Conservation (phyloP, 305 asterid genomes). For the Plantago rigida region DNA sequence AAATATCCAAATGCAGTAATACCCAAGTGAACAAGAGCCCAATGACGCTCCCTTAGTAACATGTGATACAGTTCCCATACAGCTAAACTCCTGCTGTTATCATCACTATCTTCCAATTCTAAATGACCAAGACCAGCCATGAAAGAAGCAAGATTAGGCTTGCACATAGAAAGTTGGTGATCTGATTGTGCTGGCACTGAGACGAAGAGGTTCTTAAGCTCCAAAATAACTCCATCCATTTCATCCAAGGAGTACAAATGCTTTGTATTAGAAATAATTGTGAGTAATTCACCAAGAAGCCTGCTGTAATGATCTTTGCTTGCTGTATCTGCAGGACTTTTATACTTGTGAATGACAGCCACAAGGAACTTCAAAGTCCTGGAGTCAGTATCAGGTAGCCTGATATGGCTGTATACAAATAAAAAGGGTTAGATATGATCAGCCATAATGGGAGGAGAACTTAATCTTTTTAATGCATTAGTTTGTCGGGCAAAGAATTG, state of each 20-base stretch:
- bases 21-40: constrained; percentile 80
- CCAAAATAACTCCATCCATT: constrained; percentile 67
- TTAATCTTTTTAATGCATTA: constrained; percentile 11
- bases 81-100: constrained; percentile 48
- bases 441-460: neutral
- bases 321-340: constrained; percentile 37
- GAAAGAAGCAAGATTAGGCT: constrained; percentile 67
- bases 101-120: constrained; percentile 47
- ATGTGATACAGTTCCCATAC: constrained; percentile 71
- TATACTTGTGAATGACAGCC: constrained; percentile 48
- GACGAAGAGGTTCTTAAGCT: constrained; percentile 67
- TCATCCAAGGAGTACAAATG: constrained; percentile 56
- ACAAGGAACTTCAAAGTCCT: constrained; percentile 64
- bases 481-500: constrained; percentile 7
- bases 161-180: constrained; percentile 45
- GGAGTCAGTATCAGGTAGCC: constrained; percentile 67
- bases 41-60: constrained; percentile 68
- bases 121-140: constrained; percentile 76
- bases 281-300: constrained; percentile 66
- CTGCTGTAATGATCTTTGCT: constrained; percentile 39
- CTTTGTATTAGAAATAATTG: constrained; percentile 58
- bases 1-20: constrained; percentile 71
- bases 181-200: constrained; percentile 42
- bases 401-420: constrained; percentile 50
- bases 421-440: constrained; percentile 20